Evolutionary conservation across 129 eudicot species (phyloP), one percentile per base, ranked within the genome.

Genomic region (Logfia minima): DNA sequence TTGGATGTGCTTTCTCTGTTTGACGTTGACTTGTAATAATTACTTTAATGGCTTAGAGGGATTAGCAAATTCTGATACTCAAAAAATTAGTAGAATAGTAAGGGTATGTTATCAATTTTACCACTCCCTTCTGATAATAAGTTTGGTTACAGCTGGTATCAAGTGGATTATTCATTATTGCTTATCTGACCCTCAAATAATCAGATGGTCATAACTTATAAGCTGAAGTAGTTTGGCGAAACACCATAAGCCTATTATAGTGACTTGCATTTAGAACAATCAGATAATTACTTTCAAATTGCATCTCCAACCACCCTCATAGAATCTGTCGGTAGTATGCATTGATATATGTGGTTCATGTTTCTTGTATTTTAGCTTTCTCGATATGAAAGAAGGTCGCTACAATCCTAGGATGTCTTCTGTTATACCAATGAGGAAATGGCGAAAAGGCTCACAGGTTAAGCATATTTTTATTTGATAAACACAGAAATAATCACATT

Each of bases 381-480:
- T 86, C 45, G 99, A 95, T 82, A 89, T 81, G 75, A 91, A 87
- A 74, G 99, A 88, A 77, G 90, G 76, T 26, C 99, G 96, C 61
- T 95, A 87, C 88, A 86, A 88, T 79, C 94, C 93, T 71, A 87
- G 82, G 89, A 95, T 95, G 99, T 76, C 99, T 71, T 88, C 89
- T 71, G 86, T 82, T 77, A 91, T 95, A 84, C 89, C 89, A 26
- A 82, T 78, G 87, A 75, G 78, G 67, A 95, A 89, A 80, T 95
- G 99, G 99, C 88, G 99, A 66, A 95, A 95, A 89, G 99, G 99
- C 34, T 95, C 99, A 63, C 99, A 95, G 99, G 98, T 93, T 76
- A 85, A 61, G 66, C 67, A 21, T 39, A 37, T 63, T 53, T 45
- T 7, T 29, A 74, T 68, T 72, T 51, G 45, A 70, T 41, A 51